Percentiles rank a stretch among this genome's conserved stretches.
phyloP scores from a whole-genome alignment of 148 eudicot genomes.

The Cornus kousa region DNA sequence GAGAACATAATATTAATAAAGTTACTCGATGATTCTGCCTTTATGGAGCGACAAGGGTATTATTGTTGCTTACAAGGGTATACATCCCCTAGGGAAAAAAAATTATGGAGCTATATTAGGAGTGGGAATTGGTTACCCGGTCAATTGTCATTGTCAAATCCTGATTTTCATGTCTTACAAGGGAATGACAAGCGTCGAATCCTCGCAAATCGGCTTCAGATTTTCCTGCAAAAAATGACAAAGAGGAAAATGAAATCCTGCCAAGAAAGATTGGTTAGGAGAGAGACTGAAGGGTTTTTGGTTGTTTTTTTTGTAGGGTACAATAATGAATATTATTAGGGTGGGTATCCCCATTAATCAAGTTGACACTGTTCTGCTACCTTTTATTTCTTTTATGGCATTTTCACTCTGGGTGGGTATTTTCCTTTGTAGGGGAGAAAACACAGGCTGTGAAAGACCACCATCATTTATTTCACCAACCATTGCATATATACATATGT shows the following conservation, averaged over 20 bases:
- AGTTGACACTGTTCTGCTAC: conserved; percentile 1
- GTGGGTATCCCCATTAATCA: neutral
- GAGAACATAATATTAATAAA: too few relatives aligned
- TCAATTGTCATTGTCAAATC: conserved; percentile 2
- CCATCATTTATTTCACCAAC: neutral
- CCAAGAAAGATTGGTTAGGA: neutral
- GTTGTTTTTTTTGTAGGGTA: neutral
- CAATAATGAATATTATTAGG: conserved; percentile 1
- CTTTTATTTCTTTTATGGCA: neutral
- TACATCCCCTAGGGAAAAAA: too few relatives aligned
- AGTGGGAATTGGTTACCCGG: neutral
- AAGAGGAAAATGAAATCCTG: conserved; percentile 6
- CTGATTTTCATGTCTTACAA: neutral
- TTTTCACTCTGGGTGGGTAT: conserved; percentile 7
- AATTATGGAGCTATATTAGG: neutral
- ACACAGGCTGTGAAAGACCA: neutral
- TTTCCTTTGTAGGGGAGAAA: conserved; percentile 4
- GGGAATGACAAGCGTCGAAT: neutral
- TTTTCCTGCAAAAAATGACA: neutral
- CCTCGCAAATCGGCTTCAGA: neutral
- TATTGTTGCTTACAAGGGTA: too few relatives aligned
- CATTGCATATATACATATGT: too few relatives aligned
- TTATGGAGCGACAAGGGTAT: too few relatives aligned
- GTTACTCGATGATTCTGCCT: too few relatives aligned
- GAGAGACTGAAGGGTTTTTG: neutral